Conservation (phyloP, 1,284 basidiomycete species). For the Inonotus hispidus region DNA sequence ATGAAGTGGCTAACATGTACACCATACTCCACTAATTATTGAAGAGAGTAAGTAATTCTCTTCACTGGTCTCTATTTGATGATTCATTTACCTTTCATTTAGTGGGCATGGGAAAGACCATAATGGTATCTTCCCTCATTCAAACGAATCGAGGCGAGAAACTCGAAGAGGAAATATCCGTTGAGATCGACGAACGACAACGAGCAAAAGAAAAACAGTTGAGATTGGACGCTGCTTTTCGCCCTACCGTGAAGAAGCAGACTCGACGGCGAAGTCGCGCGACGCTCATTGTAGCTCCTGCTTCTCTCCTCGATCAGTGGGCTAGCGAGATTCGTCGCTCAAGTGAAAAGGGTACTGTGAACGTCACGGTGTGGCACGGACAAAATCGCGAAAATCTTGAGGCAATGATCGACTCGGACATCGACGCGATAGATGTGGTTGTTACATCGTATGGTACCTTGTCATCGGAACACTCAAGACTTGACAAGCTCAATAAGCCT, state of each 20-base stretch:
- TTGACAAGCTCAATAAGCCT: conserved; percentile 42
- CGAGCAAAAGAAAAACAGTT: conserved; percentile 50
- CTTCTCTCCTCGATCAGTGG: conserved; percentile 91
- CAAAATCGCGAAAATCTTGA: conserved; percentile 76
- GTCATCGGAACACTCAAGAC: conserved; percentile 77
- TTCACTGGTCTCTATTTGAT: background rate
- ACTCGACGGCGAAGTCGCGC: conserved; percentile 36
- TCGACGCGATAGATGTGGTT: conserved; percentile 66
- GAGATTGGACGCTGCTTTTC: conserved; percentile 58
- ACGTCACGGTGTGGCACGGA: conserved; percentile 81
- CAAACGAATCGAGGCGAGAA: conserved; percentile 60
- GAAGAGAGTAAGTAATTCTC: conserved; percentile 26
- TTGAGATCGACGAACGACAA: conserved; percentile 25
- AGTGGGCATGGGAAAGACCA: conserved; percentile 98
- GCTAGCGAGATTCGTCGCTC: conserved; percentile 77
- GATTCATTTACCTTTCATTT: conserved; percentile 3
- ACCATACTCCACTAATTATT: background rate
- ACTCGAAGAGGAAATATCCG: conserved; percentile 33
- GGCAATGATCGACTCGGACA: conserved; percentile 46
- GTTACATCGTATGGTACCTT: conserved; percentile 89
- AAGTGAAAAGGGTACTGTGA: conserved; percentile 64
- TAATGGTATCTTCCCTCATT: conserved; percentile 90
- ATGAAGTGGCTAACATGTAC: background rate
- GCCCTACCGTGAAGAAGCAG: conserved; percentile 28
- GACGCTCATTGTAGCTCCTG: conserved; percentile 91